Evolutionary conservation across 1,284 basidiomycete species (phyloP), one percentile per base, ranked within the genome.

Genomic region (Paramarasmius palmivorus): DNA sequence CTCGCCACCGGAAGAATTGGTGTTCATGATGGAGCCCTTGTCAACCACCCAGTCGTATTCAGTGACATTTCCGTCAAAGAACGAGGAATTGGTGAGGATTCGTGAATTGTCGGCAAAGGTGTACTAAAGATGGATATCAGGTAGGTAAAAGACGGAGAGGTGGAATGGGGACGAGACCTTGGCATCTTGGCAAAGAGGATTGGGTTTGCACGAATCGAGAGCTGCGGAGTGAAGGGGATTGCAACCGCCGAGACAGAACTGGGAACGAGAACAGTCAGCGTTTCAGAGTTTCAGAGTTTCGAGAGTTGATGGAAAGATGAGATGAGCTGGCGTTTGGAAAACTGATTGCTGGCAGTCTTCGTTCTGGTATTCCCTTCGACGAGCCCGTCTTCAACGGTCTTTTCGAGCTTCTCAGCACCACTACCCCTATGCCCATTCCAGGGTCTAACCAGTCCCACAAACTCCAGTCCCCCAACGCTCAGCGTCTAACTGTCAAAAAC

Each of bases 41-140:
- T 92, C 79, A 34, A 93, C 68, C 36, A 83, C 76, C 81, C 84
- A 91, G 65, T 90, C 90, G 57, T 88, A 87, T 52, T 73, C 71
- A 10, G 84, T 77, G 1, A 85, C 83, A 64, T 94, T 91, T 15
- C 92, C 92, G 58, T 90, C 78, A 60, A 83, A 93, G 56, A 72
- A 68, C 0, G 88, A 84, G 29, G 72, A 68, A 59, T 90, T 89
- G 44, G 75, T 73, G 36, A 88, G 76, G 51, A 93, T 81, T 29
- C 87, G 82, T 20, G 82, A 81, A 55, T 84, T 79, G 66, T 90
- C 80, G 7, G 76, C 62, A 65, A 93, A 88, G 0, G 77, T 78
- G 64, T 85, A 79, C 82, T 89, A 56, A 5, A 6, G 36, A 25
- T 15, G 17, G 12, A 36, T 34, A 23, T 15, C 12, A 20, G 26